Evolutionary conservation across 805 yeast genomes (phyloP).

Genomic region (Yarrowia hollandica): DNA sequence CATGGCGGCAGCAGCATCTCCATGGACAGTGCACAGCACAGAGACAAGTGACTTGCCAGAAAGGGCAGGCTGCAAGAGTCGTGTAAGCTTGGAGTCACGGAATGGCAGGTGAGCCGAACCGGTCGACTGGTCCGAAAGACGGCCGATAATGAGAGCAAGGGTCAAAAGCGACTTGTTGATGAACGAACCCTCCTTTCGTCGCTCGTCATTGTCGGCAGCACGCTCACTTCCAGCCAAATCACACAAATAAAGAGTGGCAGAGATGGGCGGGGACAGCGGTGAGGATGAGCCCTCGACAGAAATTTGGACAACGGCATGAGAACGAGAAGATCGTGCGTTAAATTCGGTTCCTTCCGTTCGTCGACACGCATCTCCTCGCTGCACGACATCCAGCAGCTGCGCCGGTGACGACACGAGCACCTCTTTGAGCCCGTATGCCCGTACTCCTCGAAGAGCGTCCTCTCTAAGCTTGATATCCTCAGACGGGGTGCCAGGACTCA

Average conservation of each 20-base stretch:
- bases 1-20: constrained; percentile 59
- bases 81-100: constrained; percentile 87
- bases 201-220: constrained; percentile 68
- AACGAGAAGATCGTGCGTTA: constrained; percentile 82
- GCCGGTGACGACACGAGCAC: constrained; percentile 55
- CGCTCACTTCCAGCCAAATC: constrained; percentile 97
- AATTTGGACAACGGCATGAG: constrained; percentile 85
- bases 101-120: constrained; percentile 75
- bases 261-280: constrained; percentile 46
- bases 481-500: constrained; percentile 44
- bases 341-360: constrained; percentile 87
- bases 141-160: constrained; percentile 86
- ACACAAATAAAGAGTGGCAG: constrained; percentile 75
- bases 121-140: constrained; percentile 52
- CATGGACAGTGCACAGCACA: constrained; percentile 79
- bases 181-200: constrained; percentile 90
- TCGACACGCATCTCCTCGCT: constrained; percentile 70
- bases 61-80: constrained; percentile 87
- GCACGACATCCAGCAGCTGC: constrained; percentile 61
- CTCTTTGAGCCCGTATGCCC: constrained; percentile 71
- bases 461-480: constrained; percentile 77
- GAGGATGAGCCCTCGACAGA: constrained; percentile 45
- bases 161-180: constrained; percentile 90
- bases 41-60: constrained; percentile 84
- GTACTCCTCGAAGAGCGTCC: constrained; percentile 68